Evolutionary conservation across 2,329 filamentous ascomycete species (phyloP), one percentile per base, ranked within the genome.

Genomic region (Fusarium pseudonygamai): DNA sequence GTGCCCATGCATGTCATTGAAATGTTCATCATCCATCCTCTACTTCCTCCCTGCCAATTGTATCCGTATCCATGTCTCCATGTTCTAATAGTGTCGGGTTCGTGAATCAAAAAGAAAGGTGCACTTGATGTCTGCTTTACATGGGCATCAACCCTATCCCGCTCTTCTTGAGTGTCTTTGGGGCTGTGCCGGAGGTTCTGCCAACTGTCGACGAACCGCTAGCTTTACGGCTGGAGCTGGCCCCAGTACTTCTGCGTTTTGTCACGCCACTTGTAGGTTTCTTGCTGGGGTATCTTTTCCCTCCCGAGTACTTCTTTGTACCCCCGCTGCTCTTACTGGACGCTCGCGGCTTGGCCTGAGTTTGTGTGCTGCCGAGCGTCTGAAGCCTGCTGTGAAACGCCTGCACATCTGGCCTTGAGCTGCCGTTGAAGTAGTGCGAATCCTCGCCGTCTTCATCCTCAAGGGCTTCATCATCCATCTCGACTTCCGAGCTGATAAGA

Each of bases 401-500:
- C 61, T 82, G 74, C 1, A 82, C 81, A 20, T 82, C 78, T 16
- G 80, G 71, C 14, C 72, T 59, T 10, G 78, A 55, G 43, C 64
- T 71, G 30, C 69, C 55, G 40, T 77, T 75, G 68, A 89, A 89
- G 78, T 87, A 89, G 60, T 83, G 84, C 5, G 87, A 89, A 34
- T 82, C 77, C 60, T 84, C 82, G 22, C 82, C 82, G 1, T 80
- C 80, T 20, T 80, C 82, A 4, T 82, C 82, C 28, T 82, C 79
- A 7, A 79, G 80, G 7, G 80, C 78, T 7, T 82, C 82, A 5
- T 84, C 80, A 22, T 84, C 80, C 57, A 79, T 73, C 36, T 83
- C 82, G 24, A 81, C 70, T 30, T 83, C 85, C 6, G 84, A 85
- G 73, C 85, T 87, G 69, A 90, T 85, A 30, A 91, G 82, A 71